Percentiles rank a stretch among this genome's conserved stretches.
Conservation (phyloP, 495 filamentous ascomycete species). For the Aspergillus biplanus region DNA sequence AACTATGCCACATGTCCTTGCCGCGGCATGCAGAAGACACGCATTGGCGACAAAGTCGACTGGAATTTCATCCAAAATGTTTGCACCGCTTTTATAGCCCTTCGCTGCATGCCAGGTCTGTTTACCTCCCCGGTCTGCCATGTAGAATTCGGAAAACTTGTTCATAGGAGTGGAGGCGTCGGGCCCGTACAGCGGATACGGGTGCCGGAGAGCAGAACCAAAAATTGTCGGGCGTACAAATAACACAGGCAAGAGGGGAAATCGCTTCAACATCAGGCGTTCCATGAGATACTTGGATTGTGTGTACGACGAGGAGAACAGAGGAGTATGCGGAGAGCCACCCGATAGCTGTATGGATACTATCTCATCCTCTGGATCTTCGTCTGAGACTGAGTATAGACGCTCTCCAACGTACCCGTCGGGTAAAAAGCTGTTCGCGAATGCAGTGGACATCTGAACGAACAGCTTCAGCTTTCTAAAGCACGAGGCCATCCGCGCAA, state of each 20-base stretch:
- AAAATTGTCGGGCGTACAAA: constrained; percentile 49
- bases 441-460: constrained; percentile 42
- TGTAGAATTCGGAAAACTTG: constrained; percentile 38
- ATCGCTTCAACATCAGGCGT: constrained; percentile 34
- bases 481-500: constrained; percentile 34
- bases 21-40: constrained; percentile 41
- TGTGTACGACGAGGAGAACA: constrained; percentile 42
- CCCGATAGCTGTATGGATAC: constrained; percentile 30
- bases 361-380: constrained; percentile 40
- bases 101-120: constrained; percentile 41
- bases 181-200: constrained; percentile 42
- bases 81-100: constrained; percentile 36
- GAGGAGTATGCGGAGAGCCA: constrained; percentile 25
- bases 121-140: constrained; percentile 31
- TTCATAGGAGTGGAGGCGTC: constrained; percentile 40
- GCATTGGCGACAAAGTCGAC: constrained; percentile 48
- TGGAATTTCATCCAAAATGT: constrained; percentile 45
- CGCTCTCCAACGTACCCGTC: constrained; percentile 39
- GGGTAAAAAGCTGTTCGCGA: constrained; percentile 42
- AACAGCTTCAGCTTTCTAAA: constrained; percentile 40
- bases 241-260: constrained; percentile 37
- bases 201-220: constrained; percentile 41
- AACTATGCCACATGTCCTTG: constrained; percentile 38
- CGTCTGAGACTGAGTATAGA: constrained; percentile 29
- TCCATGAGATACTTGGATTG: constrained; percentile 48